Conservation (phyloP, 371 early-diverging fungal species). For the Batkoa obscura region DNA sequence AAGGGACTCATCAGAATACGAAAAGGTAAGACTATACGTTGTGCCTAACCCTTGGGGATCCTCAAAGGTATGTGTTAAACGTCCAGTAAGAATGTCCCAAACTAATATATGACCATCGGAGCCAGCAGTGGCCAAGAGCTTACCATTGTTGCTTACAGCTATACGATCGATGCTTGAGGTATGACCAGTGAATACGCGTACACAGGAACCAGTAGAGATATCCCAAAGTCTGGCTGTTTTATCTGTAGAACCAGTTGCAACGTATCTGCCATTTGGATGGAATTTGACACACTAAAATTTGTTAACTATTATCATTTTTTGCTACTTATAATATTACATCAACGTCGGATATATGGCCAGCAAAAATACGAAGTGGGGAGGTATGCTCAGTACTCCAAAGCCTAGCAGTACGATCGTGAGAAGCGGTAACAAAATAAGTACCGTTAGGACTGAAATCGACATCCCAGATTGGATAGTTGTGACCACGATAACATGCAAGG, state of each 20-base stretch:
- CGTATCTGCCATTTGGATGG: conserved; percentile 96
- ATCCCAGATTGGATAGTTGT: conserved; percentile 97
- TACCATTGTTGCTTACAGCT: conserved; percentile 92
- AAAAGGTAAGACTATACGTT: conserved; percentile 82
- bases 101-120: conserved; percentile 68
- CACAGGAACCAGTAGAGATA: conserved; percentile 78
- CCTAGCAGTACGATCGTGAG: conserved; percentile 90
- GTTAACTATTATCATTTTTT: neutral
- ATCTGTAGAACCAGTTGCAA: conserved; percentile 92
- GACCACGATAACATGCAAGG: conserved; percentile 89
- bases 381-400: conserved; percentile 94
- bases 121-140: conserved; percentile 79
- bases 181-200: conserved; percentile 89
- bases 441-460: conserved; percentile 78
- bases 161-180: conserved; percentile 66
- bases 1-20: conserved; percentile 61
- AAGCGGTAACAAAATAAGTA: conserved; percentile 93
- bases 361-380: conserved; percentile 92
- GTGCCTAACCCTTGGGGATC: conserved; percentile 72
- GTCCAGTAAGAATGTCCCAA: conserved; percentile 95
- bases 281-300: conserved; percentile 61
- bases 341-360: conserved; percentile 95
- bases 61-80: conserved; percentile 33
- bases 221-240: conserved; percentile 93
- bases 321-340: conserved; percentile 34